phyloP scores from a whole-genome alignment of 2,329 filamentous ascomycete species.

The Talaromyces atroroseus region DNA sequence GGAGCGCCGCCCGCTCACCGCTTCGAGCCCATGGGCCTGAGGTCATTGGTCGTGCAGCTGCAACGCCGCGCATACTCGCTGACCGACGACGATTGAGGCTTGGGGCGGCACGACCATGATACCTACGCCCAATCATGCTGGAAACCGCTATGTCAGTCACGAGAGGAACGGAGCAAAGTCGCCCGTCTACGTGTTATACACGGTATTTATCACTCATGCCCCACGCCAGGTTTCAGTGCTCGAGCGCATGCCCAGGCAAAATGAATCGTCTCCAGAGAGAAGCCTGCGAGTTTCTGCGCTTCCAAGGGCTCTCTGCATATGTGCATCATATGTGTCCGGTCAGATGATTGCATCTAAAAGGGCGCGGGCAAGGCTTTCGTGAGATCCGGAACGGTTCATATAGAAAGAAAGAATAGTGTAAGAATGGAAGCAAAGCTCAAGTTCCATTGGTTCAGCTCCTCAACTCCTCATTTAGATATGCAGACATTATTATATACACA shows the following conservation, averaged over 20 bases:
- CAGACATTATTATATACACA: background rate
- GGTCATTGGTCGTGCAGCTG: background rate
- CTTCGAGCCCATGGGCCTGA: background rate
- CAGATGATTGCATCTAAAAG: background rate
- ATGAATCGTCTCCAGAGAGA: background rate
- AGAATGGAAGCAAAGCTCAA: background rate
- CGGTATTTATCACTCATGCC: background rate
- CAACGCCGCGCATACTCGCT: background rate
- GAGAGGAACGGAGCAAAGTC: too few species aligned
- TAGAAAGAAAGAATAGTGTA: background rate
- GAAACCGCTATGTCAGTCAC: background rate
- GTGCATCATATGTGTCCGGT: background rate
- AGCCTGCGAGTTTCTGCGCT: background rate
- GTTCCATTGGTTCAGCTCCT: background rate
- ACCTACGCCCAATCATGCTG: background rate
- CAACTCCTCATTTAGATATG: background rate
- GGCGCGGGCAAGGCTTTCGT: background rate
- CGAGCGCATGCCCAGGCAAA: background rate
- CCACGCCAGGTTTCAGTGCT: background rate
- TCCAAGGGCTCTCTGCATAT: background rate
- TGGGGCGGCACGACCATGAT: background rate
- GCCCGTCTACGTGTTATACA: too few species aligned
- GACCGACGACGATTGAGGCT: background rate
- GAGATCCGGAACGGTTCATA: background rate
- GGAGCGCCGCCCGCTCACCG: background rate